Conservation (phyloP, 1,284 basidiomycete genomes). For the Xerocomus amazonicus region DNA sequence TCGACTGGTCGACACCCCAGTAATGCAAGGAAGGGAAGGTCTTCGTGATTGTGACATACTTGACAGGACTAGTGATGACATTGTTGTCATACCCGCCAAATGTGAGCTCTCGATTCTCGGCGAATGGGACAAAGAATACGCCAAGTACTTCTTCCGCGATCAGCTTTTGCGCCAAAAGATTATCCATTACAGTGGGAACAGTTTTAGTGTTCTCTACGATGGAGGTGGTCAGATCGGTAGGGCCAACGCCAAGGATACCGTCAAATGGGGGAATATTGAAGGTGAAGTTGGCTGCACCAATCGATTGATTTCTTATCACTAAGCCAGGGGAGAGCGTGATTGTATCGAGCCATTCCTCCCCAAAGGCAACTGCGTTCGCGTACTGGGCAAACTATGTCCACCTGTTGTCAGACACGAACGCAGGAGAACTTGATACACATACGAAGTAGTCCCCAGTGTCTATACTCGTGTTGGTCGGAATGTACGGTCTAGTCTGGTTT, state of each 20-base stretch:
- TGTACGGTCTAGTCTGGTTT: conserved; percentile 32
- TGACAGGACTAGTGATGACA: conserved; percentile 43
- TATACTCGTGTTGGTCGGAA: conserved; percentile 38
- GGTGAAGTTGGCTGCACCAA: conserved; percentile 46
- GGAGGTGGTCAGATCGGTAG: conserved; percentile 48
- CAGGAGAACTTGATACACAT: neutral
- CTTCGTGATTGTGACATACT: conserved; percentile 47
- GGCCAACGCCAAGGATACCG: conserved; percentile 56
- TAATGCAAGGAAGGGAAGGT: neutral
- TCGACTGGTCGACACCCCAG: neutral
- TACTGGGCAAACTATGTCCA: conserved; percentile 39
- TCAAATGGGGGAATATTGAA: conserved; percentile 44
- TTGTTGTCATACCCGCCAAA: conserved; percentile 46
- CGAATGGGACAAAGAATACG: conserved; percentile 47
- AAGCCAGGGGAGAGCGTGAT: conserved; percentile 42
- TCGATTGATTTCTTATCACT: conserved; percentile 46
- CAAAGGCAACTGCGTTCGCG: conserved; percentile 49
- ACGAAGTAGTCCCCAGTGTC: conserved; percentile 42
- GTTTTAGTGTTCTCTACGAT: conserved; percentile 24
- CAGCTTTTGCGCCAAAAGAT: conserved; percentile 38
- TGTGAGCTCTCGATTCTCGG: conserved; percentile 39
- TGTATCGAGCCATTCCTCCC: conserved; percentile 48
- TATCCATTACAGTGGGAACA: conserved; percentile 44
- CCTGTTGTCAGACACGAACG: neutral
- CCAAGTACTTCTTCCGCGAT: conserved; percentile 45